Percentiles rank a stretch among this genome's conserved stretches.
Evolutionary conservation across 129 eudicot genomes (phyloP).

Genomic region (Sambucus nigra): DNA sequence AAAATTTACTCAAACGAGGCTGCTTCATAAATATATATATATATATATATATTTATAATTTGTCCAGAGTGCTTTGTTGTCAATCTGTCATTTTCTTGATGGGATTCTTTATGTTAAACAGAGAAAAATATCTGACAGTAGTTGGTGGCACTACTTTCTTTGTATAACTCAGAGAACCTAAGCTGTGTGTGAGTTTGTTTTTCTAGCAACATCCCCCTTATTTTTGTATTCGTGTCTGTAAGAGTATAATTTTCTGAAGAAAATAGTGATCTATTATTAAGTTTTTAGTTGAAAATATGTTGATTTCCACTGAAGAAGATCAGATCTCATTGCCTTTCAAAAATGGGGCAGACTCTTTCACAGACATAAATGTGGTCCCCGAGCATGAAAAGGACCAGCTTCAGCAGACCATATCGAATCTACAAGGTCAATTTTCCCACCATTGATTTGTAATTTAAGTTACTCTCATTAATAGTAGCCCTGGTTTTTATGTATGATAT

Average conservation of each 20-base stretch:
- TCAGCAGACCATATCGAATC: conserved; percentile 12
- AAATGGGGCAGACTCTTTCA: conserved; percentile 14
- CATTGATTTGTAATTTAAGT: background rate
- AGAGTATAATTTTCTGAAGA: background rate
- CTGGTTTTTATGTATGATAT: background rate
- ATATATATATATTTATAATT: no score
- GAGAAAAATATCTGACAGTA: background rate
- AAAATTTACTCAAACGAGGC: no score
- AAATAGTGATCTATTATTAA: background rate
- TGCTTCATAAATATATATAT: no score
- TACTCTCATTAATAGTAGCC: background rate
- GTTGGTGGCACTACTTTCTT: background rate
- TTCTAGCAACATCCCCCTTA: background rate
- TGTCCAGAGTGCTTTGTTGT: background rate
- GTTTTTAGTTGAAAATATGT: conserved; percentile 19
- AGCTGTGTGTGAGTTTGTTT: conserved; percentile 1
- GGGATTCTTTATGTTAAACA: conserved; percentile 5
- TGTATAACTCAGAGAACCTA: background rate
- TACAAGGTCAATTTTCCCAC: conserved; percentile 27
- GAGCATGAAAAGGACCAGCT: conserved; percentile 28
- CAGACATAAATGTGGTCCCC: conserved; percentile 18
- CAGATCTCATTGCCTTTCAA: conserved; percentile 19
- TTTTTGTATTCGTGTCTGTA: background rate
- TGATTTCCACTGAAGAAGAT: conserved; percentile 20
- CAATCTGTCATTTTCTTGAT: conserved; percentile 3